Percentiles rank a stretch among this genome's conserved stretches.
Evolutionary conservation across 371 early-diverging fungal genomes (phyloP).

Genomic region (Syncephalastrum racemosum): DNA sequence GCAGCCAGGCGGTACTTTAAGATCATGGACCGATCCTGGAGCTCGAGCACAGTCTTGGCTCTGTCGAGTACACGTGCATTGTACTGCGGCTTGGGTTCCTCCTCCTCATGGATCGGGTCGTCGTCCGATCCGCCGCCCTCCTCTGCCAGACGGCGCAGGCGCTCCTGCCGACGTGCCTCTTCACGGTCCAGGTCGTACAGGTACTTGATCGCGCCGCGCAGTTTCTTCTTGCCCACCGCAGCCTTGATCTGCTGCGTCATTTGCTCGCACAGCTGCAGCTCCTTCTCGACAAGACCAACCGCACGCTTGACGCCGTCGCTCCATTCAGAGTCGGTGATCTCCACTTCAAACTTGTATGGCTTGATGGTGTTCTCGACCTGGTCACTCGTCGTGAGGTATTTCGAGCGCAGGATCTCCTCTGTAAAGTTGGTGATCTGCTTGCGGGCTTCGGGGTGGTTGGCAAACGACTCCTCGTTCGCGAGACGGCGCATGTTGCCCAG

Average conservation of each 20-base stretch:
- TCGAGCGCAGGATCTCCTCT: conserved; percentile 79
- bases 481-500: conserved; percentile 81
- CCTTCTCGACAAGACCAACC: conserved; percentile 70
- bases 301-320: conserved; percentile 81
- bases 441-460: conserved; percentile 84
- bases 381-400: conserved; percentile 87
- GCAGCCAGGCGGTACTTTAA: conserved; percentile 82
- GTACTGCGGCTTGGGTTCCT: conserved; percentile 55
- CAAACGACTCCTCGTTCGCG: conserved; percentile 80
- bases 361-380: conserved; percentile 98
- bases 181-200: conserved; percentile 57
- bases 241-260: conserved; percentile 73
- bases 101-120: conserved; percentile 28
- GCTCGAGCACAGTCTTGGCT: conserved; percentile 76
- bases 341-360: conserved; percentile 97
- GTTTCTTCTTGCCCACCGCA: conserved; percentile 75
- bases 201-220: conserved; percentile 81
- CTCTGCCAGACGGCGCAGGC: conserved; percentile 27
- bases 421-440: conserved; percentile 79
- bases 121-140: conserved; percentile 22
- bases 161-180: conserved; percentile 47
- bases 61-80: conserved; percentile 75
- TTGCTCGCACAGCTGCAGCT: conserved; percentile 73
- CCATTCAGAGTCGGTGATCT: conserved; percentile 93
- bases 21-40: conserved; percentile 73